Base-by-base conservation (phyloP, 2,329 filamentous ascomycete species). In the Epichloe glyceriae region DNA sequence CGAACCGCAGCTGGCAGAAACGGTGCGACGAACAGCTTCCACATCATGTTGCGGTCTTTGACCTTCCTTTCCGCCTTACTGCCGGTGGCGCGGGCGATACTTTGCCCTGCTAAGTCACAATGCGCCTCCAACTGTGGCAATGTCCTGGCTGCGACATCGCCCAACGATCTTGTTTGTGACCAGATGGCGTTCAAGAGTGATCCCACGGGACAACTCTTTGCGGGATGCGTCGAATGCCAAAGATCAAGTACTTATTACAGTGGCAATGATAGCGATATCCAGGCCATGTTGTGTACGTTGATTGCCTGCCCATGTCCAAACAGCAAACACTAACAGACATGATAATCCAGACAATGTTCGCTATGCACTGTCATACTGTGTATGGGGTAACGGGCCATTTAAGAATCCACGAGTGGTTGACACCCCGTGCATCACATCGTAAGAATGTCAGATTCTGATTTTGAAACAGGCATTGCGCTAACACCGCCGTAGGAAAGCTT, bases 81-180 rank as follows among this genome's bases (percentile, higher is more conserved):
- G 46, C 56, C 55, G n/a, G 55, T 50, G 8, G 57, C 52, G 11
- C 53, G 47, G 15, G 61, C 65, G 6, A 57, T 80, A 22, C 61
- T 75, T 34, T 73, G 75, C 42, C 64, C 73, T 0, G 56, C 67
- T 0, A 64, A 64, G 35, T 81, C 78, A 20, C 70, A 73, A 15
- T 81, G 78, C 62, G 62, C 65, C 37, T 62, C 64, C 26, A 63
- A 68, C 35, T 81, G 78, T 61, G 78, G 78, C 60, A 81, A 80
- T 52, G 70, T 74, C 4, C 67, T 76, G 38, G 63, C 67, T 12
- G 56, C 64, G 5, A 79, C 75, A 0, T 65, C 71, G 1, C 41
- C 56, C 4, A 64, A 67, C 49, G 75, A 79, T 54, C 64, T 80
- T 40, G 69, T 71, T 41, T 81, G 78, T 62, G 56, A 64, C 3